Conservation (phyloP, 2,329 filamentous ascomycete genomes). For the Cladosporium velox region DNA sequence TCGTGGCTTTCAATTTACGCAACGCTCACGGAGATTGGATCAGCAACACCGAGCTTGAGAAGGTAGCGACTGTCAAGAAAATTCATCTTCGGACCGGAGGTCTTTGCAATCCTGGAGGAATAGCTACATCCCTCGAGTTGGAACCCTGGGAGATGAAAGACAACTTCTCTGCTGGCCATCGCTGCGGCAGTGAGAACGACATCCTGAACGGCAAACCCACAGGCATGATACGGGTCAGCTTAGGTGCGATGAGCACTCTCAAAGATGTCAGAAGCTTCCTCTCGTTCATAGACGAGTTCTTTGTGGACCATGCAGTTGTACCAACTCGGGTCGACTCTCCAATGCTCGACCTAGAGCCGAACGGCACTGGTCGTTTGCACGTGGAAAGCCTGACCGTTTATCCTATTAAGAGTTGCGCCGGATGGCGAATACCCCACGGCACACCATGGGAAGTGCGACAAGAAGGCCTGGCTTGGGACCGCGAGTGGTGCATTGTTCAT, state of each 20-base stretch:
- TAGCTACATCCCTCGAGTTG: conserved; percentile 71
- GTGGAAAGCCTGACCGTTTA: conserved; percentile 64
- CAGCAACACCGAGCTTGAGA: conserved; percentile 83
- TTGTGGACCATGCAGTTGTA: conserved; percentile 29
- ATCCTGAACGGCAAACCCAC: conserved; percentile 83
- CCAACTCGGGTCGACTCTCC: conserved; percentile 6
- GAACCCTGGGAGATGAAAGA: conserved; percentile 77
- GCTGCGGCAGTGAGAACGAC: conserved; percentile 82
- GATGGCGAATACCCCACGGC: conserved; percentile 67
- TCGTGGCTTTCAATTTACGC: conserved; percentile 80
- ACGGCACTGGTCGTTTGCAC: conserved; percentile 34
- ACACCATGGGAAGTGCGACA: conserved; percentile 72
- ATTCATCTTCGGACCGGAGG: conserved; percentile 87
- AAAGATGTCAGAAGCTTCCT: conserved; percentile 73
- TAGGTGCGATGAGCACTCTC: conserved; percentile 85
- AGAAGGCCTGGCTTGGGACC: conserved; percentile 89
- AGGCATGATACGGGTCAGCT: conserved; percentile 79
- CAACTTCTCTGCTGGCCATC: conserved; percentile 82
- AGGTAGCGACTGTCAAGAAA: conserved; percentile 73
- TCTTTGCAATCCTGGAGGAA: conserved; percentile 87
- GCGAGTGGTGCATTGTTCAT: conserved; percentile 95
- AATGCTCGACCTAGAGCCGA: background rate
- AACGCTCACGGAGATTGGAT: conserved; percentile 72
- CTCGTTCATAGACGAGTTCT: conserved; percentile 37
- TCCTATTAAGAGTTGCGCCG: conserved; percentile 92